phyloP scores from a whole-genome alignment of 1,139 yeast species.

The Meyerozyma smithsonii region DNA sequence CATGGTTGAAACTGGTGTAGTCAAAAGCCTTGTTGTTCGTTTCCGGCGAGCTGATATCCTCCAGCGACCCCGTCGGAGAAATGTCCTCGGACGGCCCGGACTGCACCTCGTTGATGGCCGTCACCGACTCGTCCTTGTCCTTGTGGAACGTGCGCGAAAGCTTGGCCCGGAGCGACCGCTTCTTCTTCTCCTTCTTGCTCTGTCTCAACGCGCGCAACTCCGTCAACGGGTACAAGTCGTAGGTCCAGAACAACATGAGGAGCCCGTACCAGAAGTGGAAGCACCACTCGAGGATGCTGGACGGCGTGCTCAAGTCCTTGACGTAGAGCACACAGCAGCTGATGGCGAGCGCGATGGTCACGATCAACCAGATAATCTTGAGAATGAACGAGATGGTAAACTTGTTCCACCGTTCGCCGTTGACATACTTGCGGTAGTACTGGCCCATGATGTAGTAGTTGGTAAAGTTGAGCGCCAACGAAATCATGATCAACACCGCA shows the following conservation, averaged over 20 bases:
- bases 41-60: neutral
- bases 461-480: slow-evolving; percentile 20
- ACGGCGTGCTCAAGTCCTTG: slow-evolving; percentile 9
- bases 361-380: slow-evolving; percentile 27
- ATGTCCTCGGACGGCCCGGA: neutral
- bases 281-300: slow-evolving; percentile 31
- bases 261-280: slow-evolving; percentile 37
- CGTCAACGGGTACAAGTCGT: slow-evolving; percentile 33
- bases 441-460: slow-evolving; percentile 31
- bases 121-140: slow-evolving; percentile 1
- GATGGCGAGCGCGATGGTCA: slow-evolving; percentile 24
- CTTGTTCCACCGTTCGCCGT: slow-evolving; percentile 29
- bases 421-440: slow-evolving; percentile 25
- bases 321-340: slow-evolving; percentile 26
- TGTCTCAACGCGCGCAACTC: slow-evolving; percentile 10
- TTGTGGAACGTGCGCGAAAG: neutral
- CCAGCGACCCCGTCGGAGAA: neutral
- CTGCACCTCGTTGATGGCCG: neutral
- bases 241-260: slow-evolving; percentile 32
- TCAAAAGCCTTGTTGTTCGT: neutral
- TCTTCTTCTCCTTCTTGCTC: slow-evolving; percentile 1
- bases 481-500: slow-evolving; percentile 15
- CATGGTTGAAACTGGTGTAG: slow-evolving; percentile 1
- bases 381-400: slow-evolving; percentile 28
- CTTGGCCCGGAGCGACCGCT: slow-evolving; percentile 1